Evolutionary conservation across 345 rosid genomes (phyloP).

Genomic region (Hibiscus tridactylites): DNA sequence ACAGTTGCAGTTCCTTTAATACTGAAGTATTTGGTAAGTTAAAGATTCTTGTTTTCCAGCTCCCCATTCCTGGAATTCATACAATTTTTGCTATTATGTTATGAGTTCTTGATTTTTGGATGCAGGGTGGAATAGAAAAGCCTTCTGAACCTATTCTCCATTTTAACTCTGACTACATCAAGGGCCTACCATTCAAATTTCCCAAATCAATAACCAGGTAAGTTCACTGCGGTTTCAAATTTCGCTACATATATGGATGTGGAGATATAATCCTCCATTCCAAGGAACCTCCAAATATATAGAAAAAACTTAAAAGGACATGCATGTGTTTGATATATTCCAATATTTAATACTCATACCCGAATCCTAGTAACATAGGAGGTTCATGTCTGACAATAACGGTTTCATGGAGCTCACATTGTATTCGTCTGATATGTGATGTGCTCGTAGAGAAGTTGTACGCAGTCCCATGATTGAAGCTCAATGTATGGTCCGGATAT

Average conservation of each 20-base stretch:
- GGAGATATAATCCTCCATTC: neutral
- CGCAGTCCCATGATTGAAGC: slow-evolving; percentile 86
- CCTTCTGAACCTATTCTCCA: slow-evolving; percentile 57
- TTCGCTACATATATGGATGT: neutral
- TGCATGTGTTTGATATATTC: neutral
- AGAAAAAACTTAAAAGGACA: neutral
- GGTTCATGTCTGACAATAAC: too few species aligned
- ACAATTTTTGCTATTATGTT: neutral
- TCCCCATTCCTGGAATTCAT: neutral
- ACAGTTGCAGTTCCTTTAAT: slow-evolving; percentile 60
- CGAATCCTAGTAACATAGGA: too few species aligned
- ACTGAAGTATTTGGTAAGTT: slow-evolving; percentile 77
- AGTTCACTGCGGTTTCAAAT: neutral
- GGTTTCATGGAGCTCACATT: too few species aligned
- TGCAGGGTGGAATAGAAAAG: slow-evolving; percentile 76
- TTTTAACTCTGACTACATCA: slow-evolving; percentile 64
- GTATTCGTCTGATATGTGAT: neutral
- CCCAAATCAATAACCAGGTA: slow-evolving; percentile 62
- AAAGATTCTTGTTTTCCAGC: slow-evolving; percentile 8
- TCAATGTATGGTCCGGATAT: slow-evolving; percentile 80
- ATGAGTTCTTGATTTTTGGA: slow-evolving; percentile 9
- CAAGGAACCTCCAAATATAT: neutral
- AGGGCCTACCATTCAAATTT: slow-evolving; percentile 75
- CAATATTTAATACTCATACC: too few species aligned
- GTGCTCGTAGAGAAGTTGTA: slow-evolving; percentile 59